Evolutionary conservation across 176 grass and related monocot species (phyloP).

Genomic region (Stipa capillata): DNA sequence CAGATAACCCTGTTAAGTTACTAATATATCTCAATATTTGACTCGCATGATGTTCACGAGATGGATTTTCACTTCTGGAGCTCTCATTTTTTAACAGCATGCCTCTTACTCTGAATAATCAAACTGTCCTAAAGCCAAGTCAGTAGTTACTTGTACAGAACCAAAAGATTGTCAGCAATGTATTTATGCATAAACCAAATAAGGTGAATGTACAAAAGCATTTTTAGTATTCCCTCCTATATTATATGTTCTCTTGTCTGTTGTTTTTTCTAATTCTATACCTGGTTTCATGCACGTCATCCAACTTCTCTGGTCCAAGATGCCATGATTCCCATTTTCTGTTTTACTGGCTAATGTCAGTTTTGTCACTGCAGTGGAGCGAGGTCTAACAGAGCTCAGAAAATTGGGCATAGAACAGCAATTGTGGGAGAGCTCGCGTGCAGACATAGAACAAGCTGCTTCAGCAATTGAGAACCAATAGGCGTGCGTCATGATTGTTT

Average conservation of each 20-base stretch:
- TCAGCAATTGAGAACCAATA: slow-evolving; percentile 42
- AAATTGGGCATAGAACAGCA: slow-evolving; percentile 82
- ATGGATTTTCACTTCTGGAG: neutral
- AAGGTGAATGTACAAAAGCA: neutral
- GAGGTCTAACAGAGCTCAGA: slow-evolving; percentile 82
- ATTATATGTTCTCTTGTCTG: neutral
- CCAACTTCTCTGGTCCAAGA: neutral
- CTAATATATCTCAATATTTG: neutral
- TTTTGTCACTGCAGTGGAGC: slow-evolving; percentile 72
- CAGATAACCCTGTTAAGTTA: neutral
- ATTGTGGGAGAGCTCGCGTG: slow-evolving; percentile 77
- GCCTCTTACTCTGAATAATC: neutral
- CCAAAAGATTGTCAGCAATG: neutral
- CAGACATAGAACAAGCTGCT: slow-evolving; percentile 62
- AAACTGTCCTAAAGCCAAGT: too few relatives aligned
- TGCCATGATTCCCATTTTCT: neutral
- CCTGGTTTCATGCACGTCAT: neutral
- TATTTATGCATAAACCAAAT: neutral
- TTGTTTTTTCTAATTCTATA: neutral
- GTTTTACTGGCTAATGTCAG: neutral
- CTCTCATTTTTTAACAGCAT: neutral
- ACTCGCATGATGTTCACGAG: neutral
- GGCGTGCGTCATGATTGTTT: slow-evolving; percentile 13
- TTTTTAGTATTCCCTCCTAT: neutral
- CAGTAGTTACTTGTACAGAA: neutral